A percentile compares a stretch with the other conserved stretches of the same genome.
These are phyloP conservation scores for Eucalyptus dawsonii DNA, from an alignment of 345 rosid species.

Conservation along the genomic window DNA sequence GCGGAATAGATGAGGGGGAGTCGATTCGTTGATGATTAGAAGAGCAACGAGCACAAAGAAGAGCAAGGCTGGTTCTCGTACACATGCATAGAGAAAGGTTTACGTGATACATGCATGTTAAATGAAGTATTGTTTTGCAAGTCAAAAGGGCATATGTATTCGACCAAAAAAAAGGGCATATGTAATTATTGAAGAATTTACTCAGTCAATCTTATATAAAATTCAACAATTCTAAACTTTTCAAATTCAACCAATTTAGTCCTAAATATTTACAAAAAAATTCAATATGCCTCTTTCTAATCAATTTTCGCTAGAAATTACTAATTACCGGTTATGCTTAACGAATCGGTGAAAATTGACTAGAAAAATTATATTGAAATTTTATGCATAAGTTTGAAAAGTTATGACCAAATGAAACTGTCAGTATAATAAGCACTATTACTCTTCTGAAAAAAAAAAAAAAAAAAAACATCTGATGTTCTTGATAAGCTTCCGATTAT, in stretches of 20 bases:
- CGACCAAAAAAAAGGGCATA: neutral
- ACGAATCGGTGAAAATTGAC: fast-evolving
- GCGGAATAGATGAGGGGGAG: neutral
- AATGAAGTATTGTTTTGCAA: neutral
- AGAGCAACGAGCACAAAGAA: neutral
- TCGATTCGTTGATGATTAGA: neutral
- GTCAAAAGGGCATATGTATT: neutral
- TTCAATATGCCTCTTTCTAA: fast-evolving
- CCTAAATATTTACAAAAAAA: fast-evolving
- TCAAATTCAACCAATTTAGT: neutral
- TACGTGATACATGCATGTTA: neutral
- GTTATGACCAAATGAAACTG: too few relatives aligned
- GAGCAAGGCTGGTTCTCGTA: neutral
- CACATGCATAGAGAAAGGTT: neutral
- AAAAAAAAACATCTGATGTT: too few relatives aligned
- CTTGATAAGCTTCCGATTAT: neutral
- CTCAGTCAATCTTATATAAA: fast-evolving
- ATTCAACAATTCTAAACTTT: neutral
- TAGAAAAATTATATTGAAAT: too few relatives aligned
- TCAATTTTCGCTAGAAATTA: fast-evolving
- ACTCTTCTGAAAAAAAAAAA: too few relatives aligned
- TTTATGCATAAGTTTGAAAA: too few relatives aligned
- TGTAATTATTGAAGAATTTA: neutral
- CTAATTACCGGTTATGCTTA: fast-evolving
- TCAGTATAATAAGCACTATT: too few relatives aligned